Base-by-base conservation (phyloP, 2,329 filamentous ascomycete species). In the Rutstroemia sydowiana region DNA sequence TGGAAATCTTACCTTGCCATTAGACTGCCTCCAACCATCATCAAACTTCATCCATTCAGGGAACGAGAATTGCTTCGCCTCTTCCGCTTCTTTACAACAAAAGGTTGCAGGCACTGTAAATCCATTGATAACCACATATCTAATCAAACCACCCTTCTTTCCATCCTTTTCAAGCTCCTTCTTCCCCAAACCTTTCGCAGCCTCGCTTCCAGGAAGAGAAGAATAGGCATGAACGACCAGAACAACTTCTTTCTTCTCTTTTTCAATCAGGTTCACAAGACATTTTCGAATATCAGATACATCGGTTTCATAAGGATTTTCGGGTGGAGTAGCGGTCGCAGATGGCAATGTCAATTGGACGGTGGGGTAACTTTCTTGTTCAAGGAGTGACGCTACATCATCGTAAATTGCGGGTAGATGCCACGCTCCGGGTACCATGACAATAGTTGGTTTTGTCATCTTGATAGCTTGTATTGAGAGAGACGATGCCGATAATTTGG, bases 111-210 rank as follows among this genome's bases (percentile, higher is more conserved):
- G 54, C 39, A 50, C 51, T 1, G 66, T 57, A 51, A 72, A 66
- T 2, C 64, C 68, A 34, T 69, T 69, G 45, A 72, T 66, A 1
- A 67, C 65, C 44, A 69, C 71, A 52, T 65, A 67, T 28, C 66
- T 54, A n/a, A 61, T 45, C 5, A 26, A 4, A 26, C 4, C 8
- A 73, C 58, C 0, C 71, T 71, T 2, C 70, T 70, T 48, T 63
- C 65, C 52, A 70, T 63, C 0, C 70, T 70, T n/a, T 59, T 54
- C 9, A 18, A 28, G 37, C 14, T 49, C 47, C 2, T 28, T 40
- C 20, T 23, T 43, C 2, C 18, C 20, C 6, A 42, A 39, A 11
- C 47, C 47, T n/a, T 43, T 49, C 9, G 39, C 21, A 36, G 47
- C 47, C 23, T 42, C 30, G n/a, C 37, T 26, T 16, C 47, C 47